Base-by-base conservation (phyloP, 495 filamentous ascomycete species). In the Friedmanniomyces endolithicus region DNA sequence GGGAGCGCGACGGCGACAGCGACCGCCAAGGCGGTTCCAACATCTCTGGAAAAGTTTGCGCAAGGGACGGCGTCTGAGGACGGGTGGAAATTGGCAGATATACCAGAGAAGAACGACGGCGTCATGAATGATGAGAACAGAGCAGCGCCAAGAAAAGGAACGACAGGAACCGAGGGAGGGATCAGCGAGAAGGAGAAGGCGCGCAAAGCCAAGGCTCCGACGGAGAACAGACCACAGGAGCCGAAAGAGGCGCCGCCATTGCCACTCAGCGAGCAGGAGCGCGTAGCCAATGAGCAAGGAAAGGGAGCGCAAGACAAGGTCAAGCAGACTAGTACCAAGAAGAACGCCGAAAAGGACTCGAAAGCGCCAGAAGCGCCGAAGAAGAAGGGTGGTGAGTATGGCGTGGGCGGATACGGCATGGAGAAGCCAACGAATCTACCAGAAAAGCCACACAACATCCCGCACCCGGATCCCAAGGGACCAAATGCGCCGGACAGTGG, bases 81-180 rank as follows among this genome's bases (percentile, higher is more conserved):
- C 56, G 84, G 82, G n/a, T 62, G 55, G 54, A 49, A 40, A 25
- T n/a, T 59, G 27, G 76, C 76, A 65, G 73, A 78, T 62, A 87
- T 90, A 58, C 87, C 85, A 16, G 75, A 82, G 51, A 79, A 79
- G 25, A 88, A 90, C 59, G 85, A 90, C 66, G 87, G 88, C 14
- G 89, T 95, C 19, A 95, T 95, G 89, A 83, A 92, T 63, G 88
- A 95, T 67, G 84, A 81, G 41, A 70, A 85, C 63, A 75, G 87
- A 48, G 63, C 70, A 16, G 76, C 79, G 29, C 86, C 88, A 9
- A 90, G 87, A 64, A 75, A 86, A 63, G 89, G 89, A 23, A 90
- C 88, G 40, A 85, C 86, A 11, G 89, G 89, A 11, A 92, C 86
- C 0, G 86, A 87, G 60, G 88, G 88, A 24, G 88, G 89, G 20